These are phyloP conservation scores for Angomonas ambiguus DNA, from an alignment of 208 protist genomes.

Conservation along the genomic window DNA sequence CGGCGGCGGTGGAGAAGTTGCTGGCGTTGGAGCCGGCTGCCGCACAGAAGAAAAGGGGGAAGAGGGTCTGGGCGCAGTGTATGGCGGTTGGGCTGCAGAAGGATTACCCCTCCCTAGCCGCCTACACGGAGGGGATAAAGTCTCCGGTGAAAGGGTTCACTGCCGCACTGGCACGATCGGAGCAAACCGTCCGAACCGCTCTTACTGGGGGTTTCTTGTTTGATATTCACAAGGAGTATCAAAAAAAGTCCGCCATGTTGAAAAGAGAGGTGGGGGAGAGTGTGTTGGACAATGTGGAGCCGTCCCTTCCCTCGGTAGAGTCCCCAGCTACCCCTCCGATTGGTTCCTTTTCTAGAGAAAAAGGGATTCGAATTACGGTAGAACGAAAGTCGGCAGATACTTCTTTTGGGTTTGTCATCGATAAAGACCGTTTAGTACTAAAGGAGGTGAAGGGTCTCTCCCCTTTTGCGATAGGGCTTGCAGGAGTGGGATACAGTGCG, in stretches of 20 bases:
- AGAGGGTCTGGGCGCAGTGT: slow-evolving; percentile 29
- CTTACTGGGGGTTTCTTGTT: slow-evolving; percentile 38
- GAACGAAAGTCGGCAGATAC: neutral
- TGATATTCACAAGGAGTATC: slow-evolving; percentile 21
- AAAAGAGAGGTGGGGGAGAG: neutral
- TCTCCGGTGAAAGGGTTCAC: slow-evolving; percentile 16
- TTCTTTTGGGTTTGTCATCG: neutral
- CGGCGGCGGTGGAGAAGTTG: neutral
- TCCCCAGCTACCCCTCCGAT: neutral
- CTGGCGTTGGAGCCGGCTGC: slow-evolving; percentile 2
- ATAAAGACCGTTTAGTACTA: neutral
- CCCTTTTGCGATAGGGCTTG: neutral
- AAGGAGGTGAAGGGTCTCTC: neutral
- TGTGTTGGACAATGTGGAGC: neutral
- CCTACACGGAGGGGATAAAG: slow-evolving; percentile 40
- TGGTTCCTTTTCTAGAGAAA: neutral
- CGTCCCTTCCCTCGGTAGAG: neutral
- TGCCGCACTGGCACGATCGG: slow-evolving; percentile 38
- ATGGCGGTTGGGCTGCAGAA: slow-evolving; percentile 23
- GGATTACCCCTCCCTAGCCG: slow-evolving; percentile 26
- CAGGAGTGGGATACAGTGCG: neutral
- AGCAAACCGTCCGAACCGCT: slow-evolving; percentile 42
- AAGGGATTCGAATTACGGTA: neutral
- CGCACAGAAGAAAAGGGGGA: neutral
- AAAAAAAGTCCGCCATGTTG: neutral